These are phyloP conservation scores for Penicillium expansum DNA, from an alignment of 2,329 filamentous ascomycete genomes.

Conservation along the genomic window DNA sequence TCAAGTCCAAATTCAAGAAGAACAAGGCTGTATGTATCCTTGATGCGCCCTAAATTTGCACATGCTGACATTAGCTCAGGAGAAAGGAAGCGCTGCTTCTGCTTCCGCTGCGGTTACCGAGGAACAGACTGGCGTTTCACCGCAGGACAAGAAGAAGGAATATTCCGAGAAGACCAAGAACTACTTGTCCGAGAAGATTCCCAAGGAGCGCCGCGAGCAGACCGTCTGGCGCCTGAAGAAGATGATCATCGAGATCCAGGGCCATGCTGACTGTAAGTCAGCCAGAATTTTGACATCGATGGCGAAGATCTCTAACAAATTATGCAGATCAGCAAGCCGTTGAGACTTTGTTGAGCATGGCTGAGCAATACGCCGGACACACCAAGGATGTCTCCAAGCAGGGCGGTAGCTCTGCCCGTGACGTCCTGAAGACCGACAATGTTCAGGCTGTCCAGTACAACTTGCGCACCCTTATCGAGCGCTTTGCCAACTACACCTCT, in stretches of 20 bases:
- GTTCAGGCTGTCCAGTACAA: slow-evolving; percentile 73
- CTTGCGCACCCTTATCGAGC: slow-evolving; percentile 82
- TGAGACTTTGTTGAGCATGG: slow-evolving; percentile 76
- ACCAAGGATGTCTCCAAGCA: slow-evolving; percentile 64
- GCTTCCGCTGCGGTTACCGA: slow-evolving; percentile 35
- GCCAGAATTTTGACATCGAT: neutral
- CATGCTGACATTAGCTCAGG: slow-evolving; percentile 22
- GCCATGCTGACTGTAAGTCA: slow-evolving; percentile 76
- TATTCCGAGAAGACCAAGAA: slow-evolving; percentile 54
- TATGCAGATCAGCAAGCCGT: slow-evolving; percentile 75
- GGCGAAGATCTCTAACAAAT: neutral
- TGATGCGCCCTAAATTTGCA: neutral
- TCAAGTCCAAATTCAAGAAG: slow-evolving; percentile 60
- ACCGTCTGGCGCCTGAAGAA: slow-evolving; percentile 92
- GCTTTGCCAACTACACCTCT: slow-evolving; percentile 93
- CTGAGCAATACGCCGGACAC: slow-evolving; percentile 80
- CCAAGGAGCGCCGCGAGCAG: slow-evolving; percentile 88
- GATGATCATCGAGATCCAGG: slow-evolving; percentile 95
- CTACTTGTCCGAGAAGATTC: slow-evolving; percentile 83
- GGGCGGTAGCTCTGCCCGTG: slow-evolving; percentile 66
- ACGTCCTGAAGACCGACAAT: slow-evolving; percentile 62
- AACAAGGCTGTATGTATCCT: slow-evolving; percentile 51
- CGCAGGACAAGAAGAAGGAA: slow-evolving; percentile 46
- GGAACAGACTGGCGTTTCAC: slow-evolving; percentile 52
- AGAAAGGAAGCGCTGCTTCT: slow-evolving; percentile 56